Evolutionary conservation across 371 early-diverging fungal genomes (phyloP).

Genomic region (Parasitella parasitica): DNA sequence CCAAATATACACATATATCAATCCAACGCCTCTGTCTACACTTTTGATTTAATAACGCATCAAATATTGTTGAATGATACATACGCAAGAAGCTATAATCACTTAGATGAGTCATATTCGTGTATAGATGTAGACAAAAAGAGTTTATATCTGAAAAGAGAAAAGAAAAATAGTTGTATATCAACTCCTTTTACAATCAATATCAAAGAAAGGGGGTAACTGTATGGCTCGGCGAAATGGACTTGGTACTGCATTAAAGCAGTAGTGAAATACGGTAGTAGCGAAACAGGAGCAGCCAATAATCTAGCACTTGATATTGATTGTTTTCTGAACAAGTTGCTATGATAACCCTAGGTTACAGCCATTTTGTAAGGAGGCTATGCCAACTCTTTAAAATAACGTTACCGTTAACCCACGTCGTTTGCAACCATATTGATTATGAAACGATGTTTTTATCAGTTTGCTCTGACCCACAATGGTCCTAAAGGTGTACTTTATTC

Average conservation of each 20-base stretch:
- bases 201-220: background rate
- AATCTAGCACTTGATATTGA: background rate
- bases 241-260: background rate
- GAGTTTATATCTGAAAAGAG: too few relatives aligned
- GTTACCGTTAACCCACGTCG: too few relatives aligned
- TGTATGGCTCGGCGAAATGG: background rate
- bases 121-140: background rate
- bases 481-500: too few relatives aligned
- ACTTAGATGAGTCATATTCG: conserved; percentile 25
- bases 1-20: conserved; percentile 39
- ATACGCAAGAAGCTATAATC: conserved; percentile 29
- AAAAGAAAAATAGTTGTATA: background rate
- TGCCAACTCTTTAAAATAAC: too few relatives aligned
- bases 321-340: background rate
- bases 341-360: background rate
- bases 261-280: background rate
- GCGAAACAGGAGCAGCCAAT: background rate
- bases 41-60: background rate
- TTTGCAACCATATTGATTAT: too few relatives aligned
- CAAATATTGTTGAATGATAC: background rate
- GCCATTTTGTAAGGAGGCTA: too few relatives aligned
- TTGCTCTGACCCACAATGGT: too few relatives aligned
- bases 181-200: background rate
- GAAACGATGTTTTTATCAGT: background rate
- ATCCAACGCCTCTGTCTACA: conserved; percentile 41